Conservation (phyloP, 805 yeast genomes). For the Starmerella bombicola region DNA sequence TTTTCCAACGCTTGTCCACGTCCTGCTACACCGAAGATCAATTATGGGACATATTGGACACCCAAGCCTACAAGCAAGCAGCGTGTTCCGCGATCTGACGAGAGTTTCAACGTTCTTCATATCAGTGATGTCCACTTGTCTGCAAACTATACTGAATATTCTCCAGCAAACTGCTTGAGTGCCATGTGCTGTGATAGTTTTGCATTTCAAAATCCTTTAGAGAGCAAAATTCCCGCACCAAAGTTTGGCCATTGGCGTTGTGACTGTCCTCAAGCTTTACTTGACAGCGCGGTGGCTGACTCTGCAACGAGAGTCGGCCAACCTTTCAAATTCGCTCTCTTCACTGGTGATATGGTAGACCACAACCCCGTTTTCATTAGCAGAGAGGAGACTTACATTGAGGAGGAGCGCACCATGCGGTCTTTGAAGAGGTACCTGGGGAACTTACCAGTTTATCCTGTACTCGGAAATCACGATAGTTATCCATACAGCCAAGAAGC, state of each 20-base stretch:
- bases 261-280: slow-evolving; percentile 51
- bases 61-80: slow-evolving; percentile 27
- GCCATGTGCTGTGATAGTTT: slow-evolving; percentile 50
- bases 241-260: slow-evolving; percentile 51
- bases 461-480: slow-evolving; percentile 60
- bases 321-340: slow-evolving; percentile 47
- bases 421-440: slow-evolving; percentile 42
- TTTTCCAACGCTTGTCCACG: slow-evolving; percentile 39
- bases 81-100: slow-evolving; percentile 2
- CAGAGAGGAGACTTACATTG: slow-evolving; percentile 37
- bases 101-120: slow-evolving; percentile 50
- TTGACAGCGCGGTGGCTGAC: slow-evolving; percentile 45
- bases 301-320: slow-evolving; percentile 29
- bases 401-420: slow-evolving; percentile 42
- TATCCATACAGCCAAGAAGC: slow-evolving; percentile 63
- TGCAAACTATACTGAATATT: slow-evolving; percentile 37
- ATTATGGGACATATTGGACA: slow-evolving; percentile 37
- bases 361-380: slow-evolving; percentile 43
- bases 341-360: slow-evolving; percentile 66
- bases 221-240: slow-evolving; percentile 38
- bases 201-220: slow-evolving; percentile 30
- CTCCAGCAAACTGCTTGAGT: slow-evolving; percentile 30
- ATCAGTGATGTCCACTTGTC: slow-evolving; percentile 55
- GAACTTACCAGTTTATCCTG: slow-evolving; percentile 46
- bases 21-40: slow-evolving; percentile 42